These are phyloP conservation scores for Daldinia decipiens DNA, from an alignment of 495 filamentous ascomycete genomes.

Conservation along the genomic window DNA sequence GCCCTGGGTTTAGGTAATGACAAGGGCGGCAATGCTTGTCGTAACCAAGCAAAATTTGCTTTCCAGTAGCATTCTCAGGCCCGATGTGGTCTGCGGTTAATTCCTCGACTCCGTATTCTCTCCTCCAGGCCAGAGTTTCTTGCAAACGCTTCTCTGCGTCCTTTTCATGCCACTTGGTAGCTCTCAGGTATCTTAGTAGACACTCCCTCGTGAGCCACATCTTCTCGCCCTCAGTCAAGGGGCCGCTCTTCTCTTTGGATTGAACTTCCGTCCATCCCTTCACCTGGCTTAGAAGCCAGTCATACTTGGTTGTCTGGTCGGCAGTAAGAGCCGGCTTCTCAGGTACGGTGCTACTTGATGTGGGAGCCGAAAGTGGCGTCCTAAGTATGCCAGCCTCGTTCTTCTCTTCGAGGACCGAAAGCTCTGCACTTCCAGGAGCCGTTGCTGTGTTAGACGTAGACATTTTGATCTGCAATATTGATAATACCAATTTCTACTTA, in stretches of 20 bases:
- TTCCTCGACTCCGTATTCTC: slow-evolving; percentile 81
- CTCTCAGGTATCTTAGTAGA: slow-evolving; percentile 89
- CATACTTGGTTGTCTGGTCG: slow-evolving; percentile 88
- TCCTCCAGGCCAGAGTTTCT: slow-evolving; percentile 83
- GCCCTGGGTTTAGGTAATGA: slow-evolving; percentile 85
- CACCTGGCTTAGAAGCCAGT: slow-evolving; percentile 71
- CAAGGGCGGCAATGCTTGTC: slow-evolving; percentile 86
- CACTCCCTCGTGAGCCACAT: slow-evolving; percentile 94
- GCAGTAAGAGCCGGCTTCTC: slow-evolving; percentile 66
- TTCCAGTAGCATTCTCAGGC: slow-evolving; percentile 93
- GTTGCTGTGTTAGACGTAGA: slow-evolving; percentile 40
- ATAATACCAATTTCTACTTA: not conserved
- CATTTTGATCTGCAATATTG: slow-evolving; percentile 39
- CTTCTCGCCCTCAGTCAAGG: slow-evolving; percentile 81
- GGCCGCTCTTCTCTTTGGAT: slow-evolving; percentile 67
- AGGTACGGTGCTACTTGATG: slow-evolving; percentile 63
- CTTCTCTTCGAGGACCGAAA: slow-evolving; percentile 57
- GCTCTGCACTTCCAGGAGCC: slow-evolving; percentile 25
- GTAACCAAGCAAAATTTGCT: slow-evolving; percentile 88
- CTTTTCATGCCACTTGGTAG: slow-evolving; percentile 85
- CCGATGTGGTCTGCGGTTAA: slow-evolving; percentile 85
- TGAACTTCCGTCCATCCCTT: slow-evolving; percentile 78
- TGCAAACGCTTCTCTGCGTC: slow-evolving; percentile 82
- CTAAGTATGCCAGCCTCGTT: slow-evolving; percentile 60
- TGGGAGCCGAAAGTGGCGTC: slow-evolving; percentile 74